Evolutionary conservation across 768 basidiomycete species (phyloP), one percentile per base, ranked within the genome.

Genomic region (Mycena alexandri): DNA sequence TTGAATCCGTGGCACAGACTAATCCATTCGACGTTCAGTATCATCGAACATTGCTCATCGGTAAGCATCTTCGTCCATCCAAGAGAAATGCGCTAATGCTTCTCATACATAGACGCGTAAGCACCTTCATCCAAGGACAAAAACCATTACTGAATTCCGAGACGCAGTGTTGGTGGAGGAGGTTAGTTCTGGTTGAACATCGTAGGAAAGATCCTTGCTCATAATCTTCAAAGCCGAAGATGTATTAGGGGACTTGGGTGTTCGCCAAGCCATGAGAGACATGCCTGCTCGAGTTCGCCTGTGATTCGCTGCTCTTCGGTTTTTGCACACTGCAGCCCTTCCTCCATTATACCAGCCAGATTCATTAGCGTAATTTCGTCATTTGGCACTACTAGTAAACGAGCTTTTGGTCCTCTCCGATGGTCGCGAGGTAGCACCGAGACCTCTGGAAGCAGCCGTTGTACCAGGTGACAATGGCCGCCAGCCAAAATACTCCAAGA

Each of bases 251-350:
- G 93, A 95, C 74, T 24, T 95, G 33, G 93, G 94, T 53, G 93
- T 94, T 11, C 85, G 93, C 53, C 93, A 94, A 75, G 93, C 93
- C 0, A 85, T 94, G 73, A 86, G 90, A 48, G 81, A 80, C 21
- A 94, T 95, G 86, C 93, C 93, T 81, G 93, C 93, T 82, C 86
- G 90, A 72, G 85, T 83, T 22, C 84, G 87, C 64, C 76, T 94
- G 73, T 94, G 80, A 74, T 38, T 36, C 14, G 47, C 25, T 58
- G 24, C 7, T 61, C 54, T 25, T n/a, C 24, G 29, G 24, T 50
- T 43, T 52, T 42, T 22, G 22, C 44, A 21, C 38, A 14, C 19
- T 34, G 22, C 29, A 10, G 43, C 29, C 44, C 17, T 19, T 38
- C 25, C 42, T 29, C 25, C 25, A 51, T 16, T 44, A 56, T 21